Evolutionary conservation across 176 grass and related monocot species (phyloP), one percentile per base, ranked within the genome.

Genomic region (Bonia amplexicaulis): DNA sequence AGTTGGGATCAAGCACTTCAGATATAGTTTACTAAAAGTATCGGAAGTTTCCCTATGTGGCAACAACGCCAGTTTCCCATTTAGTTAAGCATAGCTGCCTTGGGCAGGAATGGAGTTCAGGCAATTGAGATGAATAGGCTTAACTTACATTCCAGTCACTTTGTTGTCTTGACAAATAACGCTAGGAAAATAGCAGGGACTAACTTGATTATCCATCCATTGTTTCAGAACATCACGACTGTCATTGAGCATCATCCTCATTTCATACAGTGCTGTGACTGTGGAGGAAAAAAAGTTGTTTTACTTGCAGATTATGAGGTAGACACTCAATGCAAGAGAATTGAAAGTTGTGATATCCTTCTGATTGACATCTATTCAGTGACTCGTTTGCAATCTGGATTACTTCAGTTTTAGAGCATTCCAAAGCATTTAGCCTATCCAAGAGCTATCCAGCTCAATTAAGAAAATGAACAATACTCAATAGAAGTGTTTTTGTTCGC

Each of bases 191-290:
- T 65, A 54, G 90, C 93, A 98, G 13, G 92, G 74, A 73, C 23
- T 84, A 52, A 93, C 86, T 95, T 89, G 92, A 89, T 98, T 93
- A 45, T 54, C 15, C 31, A 19, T 55, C 95, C 95, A 98, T 25
- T 62, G 9, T 5, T 82, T 44, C 46, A 98, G 76, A 60, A 83
- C 82, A 88, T 39, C 69, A 12, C 14, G 37, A n/a, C 12, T 75
- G 84, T 87, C 91, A 4, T 22, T 82, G 65, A 98, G 85, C 63
- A 76, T 46, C 69, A 3, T n/a, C 78, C 78, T 98, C 90, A 98
- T 92, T 53, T 90, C 85, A 60, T 48, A n/a, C 27, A 98, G 74
- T 66, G 68, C 85, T 12, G 46, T 26, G 44, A 48, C 95, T 90
- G 6, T 40, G 58, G 9, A 47, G 57, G 83, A 14, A 83, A 74